Evolutionary conservation across 805 yeast genomes (phyloP).

Genomic region (Hanseniaspora lachancei): DNA sequence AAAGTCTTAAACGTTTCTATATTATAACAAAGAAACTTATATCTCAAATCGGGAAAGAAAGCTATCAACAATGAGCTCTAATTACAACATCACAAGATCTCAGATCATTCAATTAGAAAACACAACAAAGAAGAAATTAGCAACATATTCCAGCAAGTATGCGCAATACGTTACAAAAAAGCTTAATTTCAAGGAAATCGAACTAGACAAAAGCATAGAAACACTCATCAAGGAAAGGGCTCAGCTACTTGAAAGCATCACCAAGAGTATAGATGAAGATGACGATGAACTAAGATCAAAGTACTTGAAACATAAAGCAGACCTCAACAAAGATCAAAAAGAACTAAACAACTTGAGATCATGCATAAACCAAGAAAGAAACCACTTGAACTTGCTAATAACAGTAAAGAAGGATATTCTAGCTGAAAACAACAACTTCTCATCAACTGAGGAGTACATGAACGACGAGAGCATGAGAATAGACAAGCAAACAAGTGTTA

Average conservation of each 20-base stretch:
- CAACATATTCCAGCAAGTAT: slow-evolving; percentile 42
- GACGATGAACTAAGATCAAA: neutral
- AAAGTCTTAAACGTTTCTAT: neutral
- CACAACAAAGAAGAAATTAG: slow-evolving; percentile 39
- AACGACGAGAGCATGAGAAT: slow-evolving; percentile 64
- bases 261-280: slow-evolving; percentile 48
- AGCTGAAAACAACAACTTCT: slow-evolving; percentile 30
- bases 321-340: slow-evolving; percentile 52
- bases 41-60: no score
- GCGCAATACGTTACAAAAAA: slow-evolving; percentile 39
- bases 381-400: slow-evolving; percentile 57
- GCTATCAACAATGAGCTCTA: neutral
- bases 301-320: slow-evolving; percentile 44
- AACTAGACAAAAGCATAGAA: slow-evolving; percentile 38
- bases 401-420: slow-evolving; percentile 72
- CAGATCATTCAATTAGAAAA: slow-evolving; percentile 60
- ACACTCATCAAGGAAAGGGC: slow-evolving; percentile 40
- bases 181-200: slow-evolving; percentile 37
- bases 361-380: slow-evolving; percentile 58
- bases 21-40: neutral
- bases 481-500: slow-evolving; percentile 56
- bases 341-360: slow-evolving; percentile 48
- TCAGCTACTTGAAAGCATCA: neutral
- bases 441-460: slow-evolving; percentile 55
- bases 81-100: slow-evolving; percentile 48